These are phyloP conservation scores for Zoysia japonica DNA, from an alignment of 176 grass and related monocot species.

Conservation along the genomic window DNA sequence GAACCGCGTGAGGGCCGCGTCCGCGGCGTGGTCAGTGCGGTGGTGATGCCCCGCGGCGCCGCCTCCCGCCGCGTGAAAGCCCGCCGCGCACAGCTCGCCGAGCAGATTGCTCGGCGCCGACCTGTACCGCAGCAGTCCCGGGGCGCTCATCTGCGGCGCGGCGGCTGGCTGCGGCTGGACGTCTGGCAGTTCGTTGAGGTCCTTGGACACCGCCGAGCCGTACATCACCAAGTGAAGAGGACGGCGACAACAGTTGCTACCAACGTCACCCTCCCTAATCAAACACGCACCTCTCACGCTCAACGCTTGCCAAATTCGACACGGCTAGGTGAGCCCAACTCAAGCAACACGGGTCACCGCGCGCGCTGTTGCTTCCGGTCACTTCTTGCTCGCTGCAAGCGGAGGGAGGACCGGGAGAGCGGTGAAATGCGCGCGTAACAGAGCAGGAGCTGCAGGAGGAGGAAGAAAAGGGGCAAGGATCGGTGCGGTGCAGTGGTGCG, in stretches of 20 bases:
- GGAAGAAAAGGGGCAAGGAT: too few relatives aligned
- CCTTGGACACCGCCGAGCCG: constrained; percentile 66
- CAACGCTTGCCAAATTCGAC: background rate
- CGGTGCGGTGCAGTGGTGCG: background rate
- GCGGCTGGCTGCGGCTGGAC: constrained; percentile 41
- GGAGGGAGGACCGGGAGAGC: background rate
- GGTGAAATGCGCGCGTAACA: background rate
- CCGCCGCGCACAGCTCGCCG: constrained; percentile 61
- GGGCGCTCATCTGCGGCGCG: constrained; percentile 65
- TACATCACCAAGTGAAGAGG: constrained; percentile 56
- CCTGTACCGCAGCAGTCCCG: constrained; percentile 77
- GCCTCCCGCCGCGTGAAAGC: constrained; percentile 29
- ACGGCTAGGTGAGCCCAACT: background rate
- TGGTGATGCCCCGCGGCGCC: constrained; percentile 25
- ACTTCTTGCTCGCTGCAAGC: too few relatives aligned
- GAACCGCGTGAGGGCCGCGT: constrained; percentile 61
- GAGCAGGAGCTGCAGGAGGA: background rate
- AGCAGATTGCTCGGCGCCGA: constrained; percentile 79
- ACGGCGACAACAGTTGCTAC: too few relatives aligned
- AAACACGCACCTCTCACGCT: background rate
- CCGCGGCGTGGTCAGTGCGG: constrained; percentile 39
- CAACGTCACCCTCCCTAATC: background rate
- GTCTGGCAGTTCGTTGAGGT: constrained; percentile 65
- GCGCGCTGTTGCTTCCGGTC: too few relatives aligned
- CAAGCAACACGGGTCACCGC: too few relatives aligned